Conservation (phyloP, 345 rosid genomes). For the Rubroshorea leprosula region DNA sequence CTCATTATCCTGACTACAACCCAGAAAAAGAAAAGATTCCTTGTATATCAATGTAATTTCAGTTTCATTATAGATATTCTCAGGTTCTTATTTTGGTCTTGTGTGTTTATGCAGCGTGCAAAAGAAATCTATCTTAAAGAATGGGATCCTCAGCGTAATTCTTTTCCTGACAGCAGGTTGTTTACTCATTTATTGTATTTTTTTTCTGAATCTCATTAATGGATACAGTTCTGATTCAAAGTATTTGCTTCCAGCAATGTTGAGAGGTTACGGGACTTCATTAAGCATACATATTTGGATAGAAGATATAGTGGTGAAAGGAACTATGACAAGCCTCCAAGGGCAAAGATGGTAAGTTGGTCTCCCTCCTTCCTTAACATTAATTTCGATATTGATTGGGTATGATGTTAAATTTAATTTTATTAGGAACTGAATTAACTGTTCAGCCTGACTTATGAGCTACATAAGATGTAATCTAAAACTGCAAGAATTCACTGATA, state of each 20-base stretch:
- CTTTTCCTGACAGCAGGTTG: conserved; percentile 81
- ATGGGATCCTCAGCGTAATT: conserved; percentile 71
- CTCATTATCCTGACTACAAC: background rate
- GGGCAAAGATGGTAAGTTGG: conserved; percentile 55
- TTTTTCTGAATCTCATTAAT: conserved; percentile 2
- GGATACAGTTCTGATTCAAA: conserved; percentile 23
- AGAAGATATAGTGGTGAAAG: conserved; percentile 70
- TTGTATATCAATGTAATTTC: conserved; percentile 4
- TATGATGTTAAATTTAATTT: background rate
- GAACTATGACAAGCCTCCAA: conserved; percentile 75
- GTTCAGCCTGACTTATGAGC: background rate
- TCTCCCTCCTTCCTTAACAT: background rate
- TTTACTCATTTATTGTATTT: conserved; percentile 8
- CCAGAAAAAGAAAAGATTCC: background rate
- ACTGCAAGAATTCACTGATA: too few relatives aligned
- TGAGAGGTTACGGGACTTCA: conserved; percentile 74
- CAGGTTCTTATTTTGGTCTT: conserved; percentile 4
- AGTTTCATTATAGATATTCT: conserved; percentile 4
- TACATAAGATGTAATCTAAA: background rate
- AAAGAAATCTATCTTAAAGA: conserved; percentile 84
- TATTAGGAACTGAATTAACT: background rate
- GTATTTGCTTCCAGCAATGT: conserved; percentile 53
- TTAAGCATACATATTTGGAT: conserved; percentile 88
- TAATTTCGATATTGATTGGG: background rate
- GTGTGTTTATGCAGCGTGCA: conserved; percentile 49